These are phyloP conservation scores for Carallia pectinifolia DNA, from an alignment of 345 rosid genomes.

Conservation along the genomic window DNA sequence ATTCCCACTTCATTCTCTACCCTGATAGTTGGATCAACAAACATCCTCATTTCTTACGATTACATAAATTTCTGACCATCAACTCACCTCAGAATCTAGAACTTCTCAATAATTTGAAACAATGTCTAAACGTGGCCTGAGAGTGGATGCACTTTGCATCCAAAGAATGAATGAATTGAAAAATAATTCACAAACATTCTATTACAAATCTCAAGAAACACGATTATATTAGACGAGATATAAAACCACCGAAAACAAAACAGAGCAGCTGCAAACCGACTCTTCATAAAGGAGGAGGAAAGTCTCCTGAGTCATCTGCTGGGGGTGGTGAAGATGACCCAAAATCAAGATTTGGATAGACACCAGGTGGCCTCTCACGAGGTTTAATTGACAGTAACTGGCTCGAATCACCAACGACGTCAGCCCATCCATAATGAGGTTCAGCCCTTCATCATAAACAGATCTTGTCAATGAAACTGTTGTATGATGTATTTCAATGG, in stretches of 20 bases:
- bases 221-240: slow-evolving; percentile 7
- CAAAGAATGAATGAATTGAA: slow-evolving; percentile 42
- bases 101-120: neutral
- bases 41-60: no score
- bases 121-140: neutral
- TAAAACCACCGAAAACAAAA: slow-evolving; percentile 20
- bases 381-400: slow-evolving; percentile 82
- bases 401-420: slow-evolving; percentile 85
- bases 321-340: slow-evolving; percentile 50
- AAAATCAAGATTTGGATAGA: slow-evolving; percentile 68
- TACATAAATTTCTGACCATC: no score
- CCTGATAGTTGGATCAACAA: no score
- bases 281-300: slow-evolving; percentile 22
- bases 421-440: slow-evolving; percentile 99
- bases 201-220: slow-evolving; percentile 16
- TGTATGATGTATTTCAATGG: no score
- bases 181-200: slow-evolving; percentile 9
- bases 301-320: slow-evolving; percentile 37
- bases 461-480: neutral
- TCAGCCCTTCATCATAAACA: slow-evolving; percentile 59
- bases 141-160: slow-evolving; percentile 18
- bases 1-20: no score
- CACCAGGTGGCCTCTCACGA: slow-evolving; percentile 81
- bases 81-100: neutral
- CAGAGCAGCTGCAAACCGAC: slow-evolving; percentile 3